Conservation (phyloP, 805 yeast species). For the Lachancea meyersii region DNA sequence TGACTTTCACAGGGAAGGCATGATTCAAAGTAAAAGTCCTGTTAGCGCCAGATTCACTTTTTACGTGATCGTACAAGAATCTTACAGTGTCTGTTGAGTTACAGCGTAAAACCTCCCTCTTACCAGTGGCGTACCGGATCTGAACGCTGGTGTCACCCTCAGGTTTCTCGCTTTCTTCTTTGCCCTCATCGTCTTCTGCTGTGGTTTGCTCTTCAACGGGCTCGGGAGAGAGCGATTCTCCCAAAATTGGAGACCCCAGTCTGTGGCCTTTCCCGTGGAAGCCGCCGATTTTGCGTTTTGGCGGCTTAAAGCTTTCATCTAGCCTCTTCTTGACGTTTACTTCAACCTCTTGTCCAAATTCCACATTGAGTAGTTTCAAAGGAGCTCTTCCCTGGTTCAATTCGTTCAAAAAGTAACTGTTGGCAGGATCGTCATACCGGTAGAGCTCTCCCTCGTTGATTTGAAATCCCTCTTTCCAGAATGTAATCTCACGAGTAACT, state of each 20-base stretch:
- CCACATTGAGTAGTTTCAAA: slow-evolving; percentile 68
- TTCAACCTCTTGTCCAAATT: slow-evolving; percentile 88
- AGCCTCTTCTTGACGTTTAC: slow-evolving; percentile 75
- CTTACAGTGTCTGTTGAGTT: slow-evolving; percentile 59
- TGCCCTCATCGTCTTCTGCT: slow-evolving; percentile 11
- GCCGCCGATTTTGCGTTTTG: slow-evolving; percentile 57
- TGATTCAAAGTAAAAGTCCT: slow-evolving; percentile 63
- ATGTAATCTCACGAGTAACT: slow-evolving; percentile 76
- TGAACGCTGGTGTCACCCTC: slow-evolving; percentile 72
- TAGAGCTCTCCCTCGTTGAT: slow-evolving; percentile 86
- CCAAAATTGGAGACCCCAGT: slow-evolving; percentile 85
- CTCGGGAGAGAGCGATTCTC: slow-evolving; percentile 39
- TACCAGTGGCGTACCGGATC: slow-evolving; percentile 78
- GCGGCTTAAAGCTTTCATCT: slow-evolving; percentile 75
- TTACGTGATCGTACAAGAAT: slow-evolving; percentile 63
- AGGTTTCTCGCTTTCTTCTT: slow-evolving; percentile 18
- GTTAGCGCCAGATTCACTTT: slow-evolving; percentile 37
- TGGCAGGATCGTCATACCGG: slow-evolving; percentile 89
- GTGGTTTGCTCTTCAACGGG: slow-evolving; percentile 7
- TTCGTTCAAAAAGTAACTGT: slow-evolving; percentile 68
- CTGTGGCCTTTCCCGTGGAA: slow-evolving; percentile 77
- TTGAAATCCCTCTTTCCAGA: slow-evolving; percentile 95
- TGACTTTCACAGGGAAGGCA: slow-evolving; percentile 74
- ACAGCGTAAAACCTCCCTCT: slow-evolving; percentile 58
- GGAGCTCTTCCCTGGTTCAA: slow-evolving; percentile 91